phyloP scores from a whole-genome alignment of 352 stramenopile species.

The Phytopythium montanum region DNA sequence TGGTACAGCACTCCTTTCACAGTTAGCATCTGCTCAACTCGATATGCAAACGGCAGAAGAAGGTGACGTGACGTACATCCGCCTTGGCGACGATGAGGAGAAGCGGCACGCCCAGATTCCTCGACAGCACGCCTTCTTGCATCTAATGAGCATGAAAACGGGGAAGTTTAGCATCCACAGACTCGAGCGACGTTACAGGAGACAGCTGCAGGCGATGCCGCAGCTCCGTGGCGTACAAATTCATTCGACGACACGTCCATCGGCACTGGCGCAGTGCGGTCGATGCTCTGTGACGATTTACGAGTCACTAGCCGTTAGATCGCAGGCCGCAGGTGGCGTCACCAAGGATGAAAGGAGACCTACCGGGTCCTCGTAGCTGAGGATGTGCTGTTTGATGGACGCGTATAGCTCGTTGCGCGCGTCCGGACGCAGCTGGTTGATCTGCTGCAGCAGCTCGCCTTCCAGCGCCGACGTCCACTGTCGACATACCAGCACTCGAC shows the following conservation, averaged over 20 bases:
- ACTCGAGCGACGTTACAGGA: not conserved
- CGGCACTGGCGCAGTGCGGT: constrained; percentile 40
- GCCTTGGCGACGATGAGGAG: constrained; percentile 73
- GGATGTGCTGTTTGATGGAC: constrained; percentile 65
- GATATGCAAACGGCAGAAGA: not conserved
- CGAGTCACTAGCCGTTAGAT: too few relatives aligned
- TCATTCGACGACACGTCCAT: constrained; percentile 62
- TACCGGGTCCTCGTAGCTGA: constrained; percentile 78
- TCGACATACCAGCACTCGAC: not conserved
- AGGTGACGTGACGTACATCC: constrained; percentile 44
- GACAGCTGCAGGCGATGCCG: not conserved
- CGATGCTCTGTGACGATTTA: constrained; percentile 35
- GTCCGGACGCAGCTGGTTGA: constrained; percentile 52
- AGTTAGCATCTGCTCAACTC: not conserved
- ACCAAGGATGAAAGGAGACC: not conserved
- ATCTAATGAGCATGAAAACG: constrained; percentile 30
- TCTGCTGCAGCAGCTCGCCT: constrained; percentile 65
- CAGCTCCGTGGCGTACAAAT: constrained; percentile 38
- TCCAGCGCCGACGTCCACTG: constrained; percentile 77
- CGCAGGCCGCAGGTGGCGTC: too few relatives aligned
- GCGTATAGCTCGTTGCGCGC: constrained; percentile 57
- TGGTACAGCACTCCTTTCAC: constrained; percentile 12
- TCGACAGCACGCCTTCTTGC: constrained; percentile 72
- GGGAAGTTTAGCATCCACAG: not conserved
- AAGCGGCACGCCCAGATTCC: constrained; percentile 76